These are phyloP conservation scores for Aspergillus terreus DNA, from an alignment of 2,329 filamentous ascomycete genomes.

Conservation along the genomic window DNA sequence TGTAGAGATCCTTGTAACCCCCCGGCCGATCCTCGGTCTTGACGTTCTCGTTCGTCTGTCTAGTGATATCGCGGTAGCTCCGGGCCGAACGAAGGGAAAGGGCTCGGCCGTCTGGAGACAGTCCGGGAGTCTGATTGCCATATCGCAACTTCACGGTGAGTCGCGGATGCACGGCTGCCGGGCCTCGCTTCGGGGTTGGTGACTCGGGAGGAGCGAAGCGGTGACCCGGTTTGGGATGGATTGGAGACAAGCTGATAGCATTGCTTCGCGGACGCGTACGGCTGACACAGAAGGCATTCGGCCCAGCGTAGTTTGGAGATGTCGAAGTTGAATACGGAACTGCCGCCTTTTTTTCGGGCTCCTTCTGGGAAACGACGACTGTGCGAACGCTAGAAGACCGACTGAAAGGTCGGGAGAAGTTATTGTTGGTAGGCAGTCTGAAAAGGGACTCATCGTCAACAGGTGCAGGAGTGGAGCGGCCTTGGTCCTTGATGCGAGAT, in stretches of 20 bases:
- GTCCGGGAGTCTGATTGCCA: conserved; percentile 19
- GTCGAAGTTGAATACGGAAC: conserved; percentile 2
- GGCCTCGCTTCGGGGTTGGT: conserved; percentile 26
- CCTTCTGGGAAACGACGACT: conserved; percentile 12
- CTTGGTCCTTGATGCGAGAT: neutral
- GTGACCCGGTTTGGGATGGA: conserved; percentile 21
- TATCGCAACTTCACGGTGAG: conserved; percentile 19
- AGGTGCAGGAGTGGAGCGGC: neutral
- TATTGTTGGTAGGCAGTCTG: conserved; percentile 20
- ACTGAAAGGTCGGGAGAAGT: conserved; percentile 37
- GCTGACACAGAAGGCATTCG: conserved; percentile 1
- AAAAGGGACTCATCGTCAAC: neutral
- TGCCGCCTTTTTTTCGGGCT: neutral
- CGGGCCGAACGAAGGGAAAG: conserved; percentile 27
- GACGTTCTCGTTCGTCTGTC: conserved; percentile 29
- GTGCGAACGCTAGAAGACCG: conserved; percentile 29
- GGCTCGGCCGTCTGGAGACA: conserved; percentile 20
- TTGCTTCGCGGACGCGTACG: conserved; percentile 2
- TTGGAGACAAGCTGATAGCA: conserved; percentile 16
- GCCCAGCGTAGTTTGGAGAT: neutral
- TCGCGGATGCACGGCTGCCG: conserved; percentile 14
- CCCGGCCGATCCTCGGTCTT: conserved; percentile 14
- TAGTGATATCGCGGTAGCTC: conserved; percentile 15
- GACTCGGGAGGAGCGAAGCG: conserved; percentile 23
- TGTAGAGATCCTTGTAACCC: conserved; percentile 15